Base-by-base conservation (phyloP, 2,329 filamentous ascomycete species). In the Emmonsiellopsis sp. region DNA sequence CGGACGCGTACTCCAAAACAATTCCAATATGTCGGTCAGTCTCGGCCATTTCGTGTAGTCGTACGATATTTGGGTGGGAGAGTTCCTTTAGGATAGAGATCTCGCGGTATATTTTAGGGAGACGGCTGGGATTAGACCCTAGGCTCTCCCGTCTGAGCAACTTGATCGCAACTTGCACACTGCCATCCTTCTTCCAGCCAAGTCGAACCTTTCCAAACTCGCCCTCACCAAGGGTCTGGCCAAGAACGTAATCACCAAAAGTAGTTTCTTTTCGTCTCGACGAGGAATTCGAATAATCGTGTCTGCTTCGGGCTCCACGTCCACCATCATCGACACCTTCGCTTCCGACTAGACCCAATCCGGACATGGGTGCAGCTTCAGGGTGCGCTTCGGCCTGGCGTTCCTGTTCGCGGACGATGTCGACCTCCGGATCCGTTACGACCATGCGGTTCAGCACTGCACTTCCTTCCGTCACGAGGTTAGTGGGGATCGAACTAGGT, bases 141-240 rank as follows among this genome's bases (percentile, higher is more conserved):
- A 98, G 81, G 17, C 82, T 88, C 66, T 98, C 93, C 61, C 92
- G 84, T 64, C 93, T 87, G 68, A 98, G 97, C 60, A 96, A 83
- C 72, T 98, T 98, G 77, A 98, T 96, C 57, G 93, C 93, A 61
- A 98, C 93, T 79, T 92, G 86, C 49, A 95, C 87, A 59, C 85
- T 91, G 56, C 90, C 91, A 70, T 95, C 91, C 68, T 89, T 87
- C 71, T 96, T 97, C 93, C 93, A 98, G 31, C 93, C 93, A 65
- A 97, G 83, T 71, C 96, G 97, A 63, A 98, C 93, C 69, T 98
- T 98, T 60, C 93, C 93, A 68, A 98, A 98, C 71, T 98, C 93
- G 57, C 93, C 93, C 74, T 98, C 93, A 49, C 93, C 93, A 49
- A 98, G 85, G 2, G 92, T 97, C 69, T 95, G 92, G 37, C 93